Conservation (phyloP, 306 rosid species). For the Dicorynia guianensis region DNA sequence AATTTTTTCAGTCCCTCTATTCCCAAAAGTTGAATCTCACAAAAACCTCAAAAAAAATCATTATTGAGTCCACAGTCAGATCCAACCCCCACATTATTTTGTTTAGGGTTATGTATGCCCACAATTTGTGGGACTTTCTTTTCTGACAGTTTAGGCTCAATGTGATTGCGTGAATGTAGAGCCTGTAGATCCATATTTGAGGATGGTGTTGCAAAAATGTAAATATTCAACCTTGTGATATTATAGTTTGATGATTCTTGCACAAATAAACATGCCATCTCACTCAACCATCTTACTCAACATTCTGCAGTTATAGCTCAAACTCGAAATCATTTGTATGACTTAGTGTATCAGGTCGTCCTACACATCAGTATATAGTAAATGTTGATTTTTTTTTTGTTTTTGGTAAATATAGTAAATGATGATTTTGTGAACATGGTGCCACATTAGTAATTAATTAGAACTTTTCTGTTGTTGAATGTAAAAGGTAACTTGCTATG, state of each 20-base stretch:
- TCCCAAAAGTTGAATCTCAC: too few relatives aligned
- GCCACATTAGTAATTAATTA: not conserved
- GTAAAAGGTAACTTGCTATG: too few relatives aligned
- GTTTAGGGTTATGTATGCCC: too few relatives aligned
- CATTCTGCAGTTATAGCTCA: not conserved
- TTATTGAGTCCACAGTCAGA: too few relatives aligned
- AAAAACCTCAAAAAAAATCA: too few relatives aligned
- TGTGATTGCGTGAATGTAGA: too few relatives aligned
- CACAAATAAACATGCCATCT: not conserved
- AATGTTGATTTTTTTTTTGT: slow-evolving; percentile 16
- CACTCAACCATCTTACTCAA: not conserved
- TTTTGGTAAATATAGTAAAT: not conserved
- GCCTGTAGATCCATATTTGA: too few relatives aligned
- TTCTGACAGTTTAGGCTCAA: too few relatives aligned
- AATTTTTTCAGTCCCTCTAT: too few relatives aligned
- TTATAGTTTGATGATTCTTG: not conserved
- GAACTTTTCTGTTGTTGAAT: not conserved
- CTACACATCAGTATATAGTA: not conserved
- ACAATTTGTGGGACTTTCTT: too few relatives aligned
- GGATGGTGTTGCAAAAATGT: too few relatives aligned
- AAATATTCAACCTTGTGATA: not conserved
- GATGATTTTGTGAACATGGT: slow-evolving; percentile 1
- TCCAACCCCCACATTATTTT: too few relatives aligned
- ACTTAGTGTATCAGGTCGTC: not conserved
- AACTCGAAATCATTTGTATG: slow-evolving; percentile 13